Conservation (phyloP, 495 filamentous ascomycete species). For the Tuber melanosporum region DNA sequence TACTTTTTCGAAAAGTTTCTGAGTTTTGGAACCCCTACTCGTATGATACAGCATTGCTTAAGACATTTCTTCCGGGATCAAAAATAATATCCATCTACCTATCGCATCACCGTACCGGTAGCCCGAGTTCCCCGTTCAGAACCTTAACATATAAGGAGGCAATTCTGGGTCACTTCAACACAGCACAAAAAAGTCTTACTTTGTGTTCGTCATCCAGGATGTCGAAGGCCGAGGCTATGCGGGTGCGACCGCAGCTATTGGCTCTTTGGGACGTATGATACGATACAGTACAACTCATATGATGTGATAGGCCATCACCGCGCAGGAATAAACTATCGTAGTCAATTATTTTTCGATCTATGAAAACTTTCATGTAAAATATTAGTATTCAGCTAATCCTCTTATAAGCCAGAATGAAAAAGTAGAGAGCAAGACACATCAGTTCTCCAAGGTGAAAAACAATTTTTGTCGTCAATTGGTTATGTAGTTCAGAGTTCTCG, state of each 20-base stretch:
- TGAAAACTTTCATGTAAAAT: no score
- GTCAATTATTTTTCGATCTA: neutral
- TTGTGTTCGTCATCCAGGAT: neutral
- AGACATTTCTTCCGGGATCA: neutral
- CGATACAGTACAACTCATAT: neutral
- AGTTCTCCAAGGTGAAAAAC: constrained; percentile 24
- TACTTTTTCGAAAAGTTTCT: neutral
- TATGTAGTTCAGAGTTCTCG: neutral
- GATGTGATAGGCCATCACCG: neutral
- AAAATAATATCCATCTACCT: neutral
- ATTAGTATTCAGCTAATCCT: neutral
- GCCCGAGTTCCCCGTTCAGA: neutral
- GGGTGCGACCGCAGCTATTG: neutral
- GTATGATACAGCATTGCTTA: neutral
- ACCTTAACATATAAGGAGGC: neutral
- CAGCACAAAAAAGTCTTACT: neutral
- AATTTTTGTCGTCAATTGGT: constrained; percentile 14
- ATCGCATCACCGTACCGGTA: neutral
- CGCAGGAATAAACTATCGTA: neutral
- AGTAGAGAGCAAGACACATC: neutral
- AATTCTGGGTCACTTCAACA: neutral
- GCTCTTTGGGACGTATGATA: neutral
- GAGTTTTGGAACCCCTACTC: neutral
- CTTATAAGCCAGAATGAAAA: neutral
- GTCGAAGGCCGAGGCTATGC: neutral